These are phyloP conservation scores for Aspergillus novoparasiticus DNA, from an alignment of 2,329 filamentous ascomycete species.

Conservation along the genomic window DNA sequence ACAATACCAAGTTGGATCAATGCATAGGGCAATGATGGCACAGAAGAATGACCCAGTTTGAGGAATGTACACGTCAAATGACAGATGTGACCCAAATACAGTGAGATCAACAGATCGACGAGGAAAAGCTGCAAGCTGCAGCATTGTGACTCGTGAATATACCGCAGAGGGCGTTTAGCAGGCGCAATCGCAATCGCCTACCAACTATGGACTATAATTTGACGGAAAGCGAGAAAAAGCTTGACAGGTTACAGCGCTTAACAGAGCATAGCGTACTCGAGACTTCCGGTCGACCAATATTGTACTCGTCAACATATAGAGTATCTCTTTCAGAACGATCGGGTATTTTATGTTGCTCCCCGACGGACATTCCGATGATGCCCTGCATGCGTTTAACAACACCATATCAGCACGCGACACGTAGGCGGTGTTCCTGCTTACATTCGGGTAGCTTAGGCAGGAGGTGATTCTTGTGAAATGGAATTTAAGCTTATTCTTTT, in stretches of 20 bases:
- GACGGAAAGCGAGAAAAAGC: background rate
- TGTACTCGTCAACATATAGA: background rate
- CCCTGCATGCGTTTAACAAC: background rate
- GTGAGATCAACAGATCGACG: background rate
- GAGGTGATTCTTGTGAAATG: background rate
- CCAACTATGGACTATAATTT: background rate
- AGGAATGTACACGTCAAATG: background rate
- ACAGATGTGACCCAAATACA: background rate
- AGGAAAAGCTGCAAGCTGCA: background rate
- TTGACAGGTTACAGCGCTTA: background rate
- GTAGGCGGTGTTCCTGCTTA: background rate
- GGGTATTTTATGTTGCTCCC: background rate
- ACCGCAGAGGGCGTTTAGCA: background rate
- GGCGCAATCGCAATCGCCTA: background rate
- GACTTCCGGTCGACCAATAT: background rate
- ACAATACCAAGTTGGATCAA: background rate
- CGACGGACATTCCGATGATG: background rate
- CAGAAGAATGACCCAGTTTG: background rate
- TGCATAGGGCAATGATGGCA: background rate
- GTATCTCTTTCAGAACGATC: background rate
- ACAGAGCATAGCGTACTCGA: background rate
- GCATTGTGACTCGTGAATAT: background rate
- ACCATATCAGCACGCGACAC: background rate
- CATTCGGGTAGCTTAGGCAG: background rate
- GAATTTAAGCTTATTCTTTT: conserved; percentile 1